Evolutionary conservation across 495 filamentous ascomycete species (phyloP), one percentile per base, ranked within the genome.

Genomic region (Terfezia boudieri): DNA sequence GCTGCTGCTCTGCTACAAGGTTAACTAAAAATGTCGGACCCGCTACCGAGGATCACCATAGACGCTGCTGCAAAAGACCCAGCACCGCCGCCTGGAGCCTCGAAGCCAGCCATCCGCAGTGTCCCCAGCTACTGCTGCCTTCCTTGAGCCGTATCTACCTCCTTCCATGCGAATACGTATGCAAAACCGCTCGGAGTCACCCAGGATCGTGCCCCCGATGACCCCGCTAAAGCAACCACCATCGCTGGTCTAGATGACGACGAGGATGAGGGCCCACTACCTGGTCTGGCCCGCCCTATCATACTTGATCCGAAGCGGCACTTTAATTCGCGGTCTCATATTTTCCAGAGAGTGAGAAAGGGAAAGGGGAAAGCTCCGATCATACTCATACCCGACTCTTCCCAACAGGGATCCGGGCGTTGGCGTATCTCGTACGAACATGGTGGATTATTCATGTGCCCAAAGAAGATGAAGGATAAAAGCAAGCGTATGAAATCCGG

Each of bases 251-350:
- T 32, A 8, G 41, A 46, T 14, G 41, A 6, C 14, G 4, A 20
- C 4, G 41, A 46, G 14, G 14, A 14, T 20, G 41, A 14, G 41
- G 41, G 14, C 8, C 41, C 4, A 58, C 74, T 56, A 69, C 72
- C 23, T 64, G 67, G 69, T 56, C 86, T 93, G 61, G 87, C 87
- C 12, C 70, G 79, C 10, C 87, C 87, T 0, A 70, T 94, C 48
- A 71, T 94, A 16, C 67, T 94, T 32, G 87, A 94, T 64, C 85
- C 85, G 0, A 68, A 63, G 10, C 74, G 72, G 86, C 67, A 72
- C 38, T 20, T 20, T 20, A 8, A 70, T 69, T 26, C 65, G 70
- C 5, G 69, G 32, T 75, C 72, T 22, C 79, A 79, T 54, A 74
- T 89, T 32, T 61, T 88, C 32, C 68, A 71, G 55, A 69, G 83